Conservation (phyloP, 2,329 filamentous ascomycete genomes). For the Fusarium protoensiforme region DNA sequence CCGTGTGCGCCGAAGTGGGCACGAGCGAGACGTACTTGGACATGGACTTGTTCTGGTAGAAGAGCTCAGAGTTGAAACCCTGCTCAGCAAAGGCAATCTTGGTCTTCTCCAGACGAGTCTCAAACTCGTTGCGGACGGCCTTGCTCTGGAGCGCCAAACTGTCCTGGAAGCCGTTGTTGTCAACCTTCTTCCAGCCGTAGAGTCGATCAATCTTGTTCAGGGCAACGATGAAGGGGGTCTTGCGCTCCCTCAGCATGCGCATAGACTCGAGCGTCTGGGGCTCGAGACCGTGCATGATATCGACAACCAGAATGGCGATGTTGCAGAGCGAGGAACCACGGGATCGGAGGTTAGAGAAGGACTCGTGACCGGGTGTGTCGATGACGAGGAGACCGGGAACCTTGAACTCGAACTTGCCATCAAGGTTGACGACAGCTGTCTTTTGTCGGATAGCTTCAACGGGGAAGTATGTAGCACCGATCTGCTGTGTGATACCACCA, state of each 20-base stretch:
- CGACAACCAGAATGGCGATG: conserved; percentile 98
- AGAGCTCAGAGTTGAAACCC: conserved; percentile 97
- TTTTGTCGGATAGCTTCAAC: conserved; percentile 93
- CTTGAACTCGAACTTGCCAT: conserved; percentile 94
- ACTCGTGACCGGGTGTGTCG: conserved; percentile 99
- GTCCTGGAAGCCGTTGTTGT: conserved; percentile 98
- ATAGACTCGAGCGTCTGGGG: conserved; percentile 98
- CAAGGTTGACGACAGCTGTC: conserved; percentile 91
- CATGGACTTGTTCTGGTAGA: conserved; percentile 98
- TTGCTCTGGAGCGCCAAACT: conserved; percentile 90
- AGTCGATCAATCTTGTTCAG: conserved; percentile 99
- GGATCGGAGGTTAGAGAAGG: conserved; percentile 97
- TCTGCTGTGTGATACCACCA: conserved; percentile 99
- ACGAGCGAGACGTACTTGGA: conserved; percentile 93
- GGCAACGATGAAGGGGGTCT: conserved; percentile 98
- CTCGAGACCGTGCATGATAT: conserved; percentile 99
- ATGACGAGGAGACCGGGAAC: conserved; percentile 96
- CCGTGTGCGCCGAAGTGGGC: conserved; percentile 97
- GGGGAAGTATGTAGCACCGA: conserved; percentile 99
- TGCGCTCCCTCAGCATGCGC: conserved; percentile 89
- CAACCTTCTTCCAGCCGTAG: conserved; percentile 98
- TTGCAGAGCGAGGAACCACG: conserved; percentile 98
- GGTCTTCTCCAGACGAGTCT: conserved; percentile 87
- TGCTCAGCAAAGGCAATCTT: conserved; percentile 96
- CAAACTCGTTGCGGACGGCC: conserved; percentile 93